Evolutionary conservation across 192 early-diverging fungal species (phyloP), one percentile per base, ranked within the genome.

Genomic region (Geranomyces variabilis): DNA sequence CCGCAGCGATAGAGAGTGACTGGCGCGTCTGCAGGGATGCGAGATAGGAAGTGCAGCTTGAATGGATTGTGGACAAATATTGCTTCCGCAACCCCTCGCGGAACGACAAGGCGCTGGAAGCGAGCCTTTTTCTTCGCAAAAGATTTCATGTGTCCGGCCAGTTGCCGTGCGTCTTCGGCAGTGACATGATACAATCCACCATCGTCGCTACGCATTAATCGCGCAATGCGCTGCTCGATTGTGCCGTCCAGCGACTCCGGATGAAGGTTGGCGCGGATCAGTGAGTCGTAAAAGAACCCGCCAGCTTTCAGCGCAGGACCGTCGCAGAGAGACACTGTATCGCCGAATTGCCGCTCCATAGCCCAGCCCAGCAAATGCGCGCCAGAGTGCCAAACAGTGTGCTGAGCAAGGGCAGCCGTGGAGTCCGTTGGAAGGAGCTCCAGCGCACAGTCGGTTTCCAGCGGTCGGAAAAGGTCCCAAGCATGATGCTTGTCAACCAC

Each of bases 261-360:
- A 14, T 69, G 47, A n/a, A 68, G 75, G 63, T 75, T 67, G 28
- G 58, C 58, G 13, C 87, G 66, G 62, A 94, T 78, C 46, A 92
- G 55, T 62, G 86, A 87, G 67, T 92, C 91, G 81, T 93, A 94
- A 70, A 88, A 92, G 82, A 92, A 94, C 14, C 93, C 93, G 31
- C 87, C 85, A 13, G 83, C 79, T n/a, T 83, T 80, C 47, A 90
- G 77, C 8, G 87, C 69, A 22, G 93, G 90, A 0, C 90, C 91
- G 62, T 90, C 88, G 55, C 89, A 89, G 28, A 94, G 80, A 36
- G 92, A 69, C 15, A 86, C 24, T 19, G 86, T 76, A 41, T 90
- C 84, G 41, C 90, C 91, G 65, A 89, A 94, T 29, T 88, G 77
- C 14, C 73, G 75, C 69, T 92, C 89, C 41, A 94, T 73, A 1